Conservation (phyloP, 2,329 filamentous ascomycete genomes). For the Aureobasidium sp. region DNA sequence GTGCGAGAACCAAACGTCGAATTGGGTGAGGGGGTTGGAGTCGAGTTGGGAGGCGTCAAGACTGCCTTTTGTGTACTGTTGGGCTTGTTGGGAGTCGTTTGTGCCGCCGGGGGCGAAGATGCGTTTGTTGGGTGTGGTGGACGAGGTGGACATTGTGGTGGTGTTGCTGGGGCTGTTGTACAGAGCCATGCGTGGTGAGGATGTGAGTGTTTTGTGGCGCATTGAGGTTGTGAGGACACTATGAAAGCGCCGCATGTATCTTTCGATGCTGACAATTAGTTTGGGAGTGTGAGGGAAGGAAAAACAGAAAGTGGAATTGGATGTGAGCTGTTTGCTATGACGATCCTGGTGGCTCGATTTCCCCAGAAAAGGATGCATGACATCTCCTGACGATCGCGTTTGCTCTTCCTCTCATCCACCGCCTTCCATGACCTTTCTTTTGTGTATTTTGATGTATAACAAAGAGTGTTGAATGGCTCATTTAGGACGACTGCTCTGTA, state of each 20-base stretch:
- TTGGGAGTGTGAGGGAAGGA: not conserved
- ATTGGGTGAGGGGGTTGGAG: conserved; percentile 66
- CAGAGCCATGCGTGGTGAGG: not conserved
- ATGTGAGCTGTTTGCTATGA: conserved; percentile 1
- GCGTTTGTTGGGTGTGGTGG: conserved; percentile 23
- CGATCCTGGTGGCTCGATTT: not conserved
- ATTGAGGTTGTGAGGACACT: not conserved
- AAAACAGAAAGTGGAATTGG: not conserved
- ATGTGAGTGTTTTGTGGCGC: not conserved
- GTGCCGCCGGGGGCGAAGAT: conserved; percentile 56
- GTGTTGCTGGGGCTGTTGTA: conserved; percentile 1
- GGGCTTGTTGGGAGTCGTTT: conserved; percentile 53
- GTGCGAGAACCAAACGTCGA: conserved; percentile 78
- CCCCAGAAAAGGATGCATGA: not conserved
- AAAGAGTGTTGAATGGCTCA: not conserved
- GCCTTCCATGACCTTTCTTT: not conserved
- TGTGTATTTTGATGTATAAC: not conserved
- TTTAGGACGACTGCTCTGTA: not conserved
- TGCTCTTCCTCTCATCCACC: not conserved
- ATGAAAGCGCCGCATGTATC: conserved; percentile 4
- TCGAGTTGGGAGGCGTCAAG: conserved; percentile 55
- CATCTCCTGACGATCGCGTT: conserved; percentile 5
- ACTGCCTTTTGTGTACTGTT: conserved; percentile 62
- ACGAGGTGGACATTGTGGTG: not conserved
- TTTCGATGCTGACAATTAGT: not conserved